Conservation (phyloP, 495 filamentous ascomycete genomes). For the Penicillium manginii region DNA sequence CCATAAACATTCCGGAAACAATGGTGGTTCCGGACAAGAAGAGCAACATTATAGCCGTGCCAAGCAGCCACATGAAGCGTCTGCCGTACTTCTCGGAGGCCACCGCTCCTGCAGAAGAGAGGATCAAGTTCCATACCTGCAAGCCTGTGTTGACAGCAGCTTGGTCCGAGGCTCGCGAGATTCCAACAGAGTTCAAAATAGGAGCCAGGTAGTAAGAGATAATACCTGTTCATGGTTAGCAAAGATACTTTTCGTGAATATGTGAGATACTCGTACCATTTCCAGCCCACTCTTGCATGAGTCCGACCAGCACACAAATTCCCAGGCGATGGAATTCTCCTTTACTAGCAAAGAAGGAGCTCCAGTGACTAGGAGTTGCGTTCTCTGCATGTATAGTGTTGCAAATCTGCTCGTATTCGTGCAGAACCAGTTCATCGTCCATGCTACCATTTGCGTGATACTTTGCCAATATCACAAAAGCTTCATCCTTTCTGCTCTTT, state of each 20-base stretch:
- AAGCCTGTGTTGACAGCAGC: slow-evolving; percentile 35
- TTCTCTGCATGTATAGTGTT: slow-evolving; percentile 53
- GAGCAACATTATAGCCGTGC: slow-evolving; percentile 59
- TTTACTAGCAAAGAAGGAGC: slow-evolving; percentile 62
- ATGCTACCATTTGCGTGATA: slow-evolving; percentile 40
- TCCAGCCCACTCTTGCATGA: slow-evolving; percentile 66
- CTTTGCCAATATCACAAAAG: slow-evolving; percentile 37
- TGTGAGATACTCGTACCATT: slow-evolving; percentile 47
- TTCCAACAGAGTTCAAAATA: slow-evolving; percentile 60
- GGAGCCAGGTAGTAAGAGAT: slow-evolving; percentile 62
- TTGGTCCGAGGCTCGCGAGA: slow-evolving; percentile 49
- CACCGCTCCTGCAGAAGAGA: slow-evolving; percentile 50
- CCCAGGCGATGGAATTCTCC: slow-evolving; percentile 66
- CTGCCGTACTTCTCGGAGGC: slow-evolving; percentile 62
- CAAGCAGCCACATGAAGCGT: slow-evolving; percentile 57
- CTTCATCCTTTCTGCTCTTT: slow-evolving; percentile 40
- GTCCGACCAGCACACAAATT: slow-evolving; percentile 61
- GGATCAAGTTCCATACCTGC: slow-evolving; percentile 31
- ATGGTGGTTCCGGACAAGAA: slow-evolving; percentile 59
- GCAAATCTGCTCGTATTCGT: slow-evolving; percentile 41
- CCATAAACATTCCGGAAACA: slow-evolving; percentile 56
- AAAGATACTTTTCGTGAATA: neutral
- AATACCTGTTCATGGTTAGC: slow-evolving; percentile 37
- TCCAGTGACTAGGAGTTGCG: slow-evolving; percentile 26
- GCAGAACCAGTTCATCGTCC: slow-evolving; percentile 32